phyloP scores from a whole-genome alignment of 2,329 filamentous ascomycete genomes.

The Pestalotiopsis sp. region DNA sequence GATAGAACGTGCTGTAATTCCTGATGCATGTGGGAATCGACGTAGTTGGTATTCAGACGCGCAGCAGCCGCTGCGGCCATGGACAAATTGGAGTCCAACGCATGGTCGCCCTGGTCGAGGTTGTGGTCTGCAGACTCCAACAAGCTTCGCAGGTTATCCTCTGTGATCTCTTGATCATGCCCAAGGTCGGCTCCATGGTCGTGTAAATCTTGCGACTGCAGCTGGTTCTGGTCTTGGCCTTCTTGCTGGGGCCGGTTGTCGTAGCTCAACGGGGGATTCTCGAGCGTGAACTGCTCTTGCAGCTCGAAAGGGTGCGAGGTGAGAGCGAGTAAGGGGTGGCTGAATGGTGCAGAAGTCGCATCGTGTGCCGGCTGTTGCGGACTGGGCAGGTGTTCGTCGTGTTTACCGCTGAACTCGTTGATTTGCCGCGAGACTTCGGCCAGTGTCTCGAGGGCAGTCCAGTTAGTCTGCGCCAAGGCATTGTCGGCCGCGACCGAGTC shows the following conservation, averaged over 20 bases:
- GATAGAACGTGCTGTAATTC: background rate
- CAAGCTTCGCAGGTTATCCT: constrained; percentile 54
- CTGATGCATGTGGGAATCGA: constrained; percentile 51
- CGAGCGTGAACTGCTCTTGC: constrained; percentile 61
- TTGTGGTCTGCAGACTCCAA: constrained; percentile 33
- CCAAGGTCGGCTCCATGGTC: background rate
- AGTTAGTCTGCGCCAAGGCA: constrained; percentile 47
- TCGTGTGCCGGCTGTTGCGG: constrained; percentile 40
- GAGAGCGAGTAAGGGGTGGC: constrained; percentile 14
- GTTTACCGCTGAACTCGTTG: constrained; percentile 62
- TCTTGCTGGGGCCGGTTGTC: constrained; percentile 32
- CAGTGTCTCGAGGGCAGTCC: constrained; percentile 82
- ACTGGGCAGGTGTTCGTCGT: constrained; percentile 52
- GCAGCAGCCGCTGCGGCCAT: constrained; percentile 61
- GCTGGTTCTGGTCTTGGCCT: constrained; percentile 7
- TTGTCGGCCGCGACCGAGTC: constrained; percentile 15
- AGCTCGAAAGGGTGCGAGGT: constrained; percentile 39
- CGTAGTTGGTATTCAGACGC: constrained; percentile 55
- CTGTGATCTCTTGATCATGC: constrained; percentile 36
- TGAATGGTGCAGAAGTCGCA: constrained; percentile 8
- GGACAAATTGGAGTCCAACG: constrained; percentile 53
- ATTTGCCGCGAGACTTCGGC: constrained; percentile 87
- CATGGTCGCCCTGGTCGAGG: constrained; percentile 25
- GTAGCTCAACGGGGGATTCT: constrained; percentile 56
- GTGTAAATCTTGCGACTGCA: constrained; percentile 3